A percentile compares a stretch with the other conserved stretches of the same genome.
phyloP scores from a whole-genome alignment of 2,329 filamentous ascomycete genomes.

The Biscogniauxia sp. region DNA sequence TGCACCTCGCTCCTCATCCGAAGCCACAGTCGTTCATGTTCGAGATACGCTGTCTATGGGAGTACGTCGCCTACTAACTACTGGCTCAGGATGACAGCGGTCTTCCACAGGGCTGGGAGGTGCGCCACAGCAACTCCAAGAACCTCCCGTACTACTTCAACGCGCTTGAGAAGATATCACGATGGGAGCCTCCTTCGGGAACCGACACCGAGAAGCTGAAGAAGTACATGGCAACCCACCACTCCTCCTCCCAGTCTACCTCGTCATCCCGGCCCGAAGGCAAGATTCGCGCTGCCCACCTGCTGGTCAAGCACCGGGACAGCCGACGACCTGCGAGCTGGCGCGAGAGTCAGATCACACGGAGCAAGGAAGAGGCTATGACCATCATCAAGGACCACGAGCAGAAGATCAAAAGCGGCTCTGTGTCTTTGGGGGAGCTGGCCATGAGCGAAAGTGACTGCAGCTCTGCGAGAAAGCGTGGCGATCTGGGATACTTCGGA shows the following conservation, averaged over 20 bases:
- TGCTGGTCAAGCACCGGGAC: conserved; percentile 89
- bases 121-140: conserved; percentile 97
- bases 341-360: conserved; percentile 85
- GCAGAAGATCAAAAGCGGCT: conserved; percentile 68
- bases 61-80: not conserved
- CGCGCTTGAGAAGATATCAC: conserved; percentile 76
- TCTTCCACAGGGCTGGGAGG: conserved; percentile 86
- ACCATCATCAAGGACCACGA: conserved; percentile 75
- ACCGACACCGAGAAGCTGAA: conserved; percentile 93
- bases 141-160: conserved; percentile 99
- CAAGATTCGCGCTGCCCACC: conserved; percentile 90
- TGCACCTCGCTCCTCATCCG: too few species aligned
- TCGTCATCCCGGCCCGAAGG: conserved; percentile 51
- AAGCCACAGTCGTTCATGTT: not conserved
- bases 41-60: not conserved
- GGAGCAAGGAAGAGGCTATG: conserved; percentile 82
- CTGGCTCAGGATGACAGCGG: conserved; percentile 65
- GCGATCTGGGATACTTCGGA: conserved; percentile 93
- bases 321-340: conserved; percentile 90
- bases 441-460: conserved; percentile 91
- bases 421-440: conserved; percentile 72
- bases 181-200: conserved; percentile 88
- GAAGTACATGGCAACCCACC: conserved; percentile 86
- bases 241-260: conserved; percentile 57
- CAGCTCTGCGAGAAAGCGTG: conserved; percentile 89